These are phyloP conservation scores for Sphaerostilbella broomeana DNA, from an alignment of 2,329 filamentous ascomycete species.

Conservation along the genomic window DNA sequence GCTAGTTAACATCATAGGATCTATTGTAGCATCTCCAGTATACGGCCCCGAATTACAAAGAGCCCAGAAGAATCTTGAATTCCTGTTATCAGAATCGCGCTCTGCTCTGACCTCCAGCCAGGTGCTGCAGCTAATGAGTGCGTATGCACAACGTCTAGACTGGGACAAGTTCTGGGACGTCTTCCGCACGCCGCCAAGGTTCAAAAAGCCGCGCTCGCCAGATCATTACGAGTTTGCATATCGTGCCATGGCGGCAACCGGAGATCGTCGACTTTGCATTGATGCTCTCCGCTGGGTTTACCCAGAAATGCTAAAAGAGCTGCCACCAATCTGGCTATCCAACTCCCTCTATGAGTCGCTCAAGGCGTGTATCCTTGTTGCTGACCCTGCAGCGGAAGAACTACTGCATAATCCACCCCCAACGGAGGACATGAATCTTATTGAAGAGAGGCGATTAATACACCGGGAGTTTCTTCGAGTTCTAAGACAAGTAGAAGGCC, in stretches of 20 bases:
- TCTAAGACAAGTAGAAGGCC: conserved; percentile 25
- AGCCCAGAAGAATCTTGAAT: conserved; percentile 39
- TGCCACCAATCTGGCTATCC: conserved; percentile 39
- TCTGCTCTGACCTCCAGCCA: conserved; percentile 34
- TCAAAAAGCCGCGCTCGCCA: conserved; percentile 41
- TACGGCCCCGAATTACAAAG: conserved; percentile 29
- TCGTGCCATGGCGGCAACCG: conserved; percentile 37
- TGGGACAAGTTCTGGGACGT: conserved; percentile 55
- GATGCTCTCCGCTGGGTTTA: conserved; percentile 46
- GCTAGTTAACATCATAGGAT: conserved; percentile 41
- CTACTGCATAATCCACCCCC: conserved; percentile 19
- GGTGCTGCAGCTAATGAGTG: conserved; percentile 36
- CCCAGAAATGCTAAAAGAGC: conserved; percentile 53
- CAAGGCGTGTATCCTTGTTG: conserved; percentile 48
- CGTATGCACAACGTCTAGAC: conserved; percentile 40
- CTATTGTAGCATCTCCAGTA: conserved; percentile 27
- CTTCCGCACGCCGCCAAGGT: conserved; percentile 50
- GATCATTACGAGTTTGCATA: conserved; percentile 52
- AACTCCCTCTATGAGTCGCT: conserved; percentile 41
- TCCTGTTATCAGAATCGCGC: conserved; percentile 33
- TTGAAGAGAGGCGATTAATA: conserved; percentile 19
- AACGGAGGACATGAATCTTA: background rate
- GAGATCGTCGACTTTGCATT: conserved; percentile 37
- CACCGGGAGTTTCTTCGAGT: conserved; percentile 29
- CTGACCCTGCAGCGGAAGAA: conserved; percentile 43